Percentiles rank a stretch among this genome's conserved stretches.
phyloP scores from a whole-genome alignment of 2,329 filamentous ascomycete species.

The Neofusicoccum kwambonambiense region DNA sequence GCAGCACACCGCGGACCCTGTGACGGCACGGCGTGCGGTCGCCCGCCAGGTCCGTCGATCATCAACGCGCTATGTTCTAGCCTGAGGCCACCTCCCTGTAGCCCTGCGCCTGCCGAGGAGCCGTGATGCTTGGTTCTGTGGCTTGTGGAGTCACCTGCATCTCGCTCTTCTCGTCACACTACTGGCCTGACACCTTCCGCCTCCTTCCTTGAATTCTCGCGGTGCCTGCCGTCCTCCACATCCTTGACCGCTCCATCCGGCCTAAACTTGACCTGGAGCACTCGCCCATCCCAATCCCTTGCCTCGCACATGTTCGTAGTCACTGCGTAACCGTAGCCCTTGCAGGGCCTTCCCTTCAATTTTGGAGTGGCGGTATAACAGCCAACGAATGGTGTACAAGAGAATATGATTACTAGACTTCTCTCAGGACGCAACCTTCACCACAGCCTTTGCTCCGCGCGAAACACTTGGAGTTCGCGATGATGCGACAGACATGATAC shows the following conservation, averaged over 20 bases:
- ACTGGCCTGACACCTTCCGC: neutral
- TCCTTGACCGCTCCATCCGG: neutral
- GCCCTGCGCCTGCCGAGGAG: constrained; percentile 11
- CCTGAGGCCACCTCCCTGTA: constrained; percentile 4
- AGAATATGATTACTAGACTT: neutral
- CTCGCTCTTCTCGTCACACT: neutral
- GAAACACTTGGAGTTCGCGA: neutral
- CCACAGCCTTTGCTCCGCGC: neutral
- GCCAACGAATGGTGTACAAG: neutral
- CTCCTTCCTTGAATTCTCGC: neutral
- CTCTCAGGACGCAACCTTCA: neutral
- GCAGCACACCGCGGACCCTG: constrained; percentile 2
- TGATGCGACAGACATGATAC: neutral
- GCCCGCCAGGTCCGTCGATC: neutral
- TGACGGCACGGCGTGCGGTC: neutral
- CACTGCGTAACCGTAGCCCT: neutral
- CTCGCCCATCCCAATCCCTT: neutral
- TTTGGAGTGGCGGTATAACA: neutral
- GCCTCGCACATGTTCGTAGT: neutral
- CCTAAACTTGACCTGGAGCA: neutral
- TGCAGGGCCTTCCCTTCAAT: neutral
- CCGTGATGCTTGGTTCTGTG: constrained; percentile 11
- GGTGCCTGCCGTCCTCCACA: neutral
- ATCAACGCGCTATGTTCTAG: neutral
- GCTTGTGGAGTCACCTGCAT: constrained; percentile 11